Base-by-base conservation (phyloP, 2,329 filamentous ascomycete species). In the Scytalidium lignicola region DNA sequence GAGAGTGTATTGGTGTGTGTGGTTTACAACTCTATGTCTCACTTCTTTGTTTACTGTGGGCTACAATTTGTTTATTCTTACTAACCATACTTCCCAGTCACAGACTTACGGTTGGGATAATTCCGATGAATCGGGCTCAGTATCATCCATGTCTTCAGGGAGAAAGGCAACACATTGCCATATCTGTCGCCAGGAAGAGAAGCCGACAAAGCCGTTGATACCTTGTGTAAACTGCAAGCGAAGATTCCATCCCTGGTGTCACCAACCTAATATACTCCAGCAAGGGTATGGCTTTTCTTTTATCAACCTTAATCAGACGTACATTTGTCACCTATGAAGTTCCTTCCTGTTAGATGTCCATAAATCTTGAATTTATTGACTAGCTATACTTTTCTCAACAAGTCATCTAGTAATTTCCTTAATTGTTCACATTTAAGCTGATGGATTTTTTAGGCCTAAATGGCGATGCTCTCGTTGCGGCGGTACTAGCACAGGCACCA, bases 41-140 rank as follows among this genome's bases (percentile, higher is more conserved):
- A 5, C 8, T n/a, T 17, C 15, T 13, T 15, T 37, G 15, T 8
- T 13, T 37, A 37, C 32, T 37, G 15, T n/a, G n/a, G 15, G n/a
- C 32, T 44, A 2, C 13, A 40, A 39, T 42, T 41, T 43, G 17
- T 9, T 20, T 9, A 37, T 17, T 18, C 15, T 50, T 50, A 48
- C 57, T 58, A 46, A 60, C 28, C 18, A 26, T 15, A 8, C 21
- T 12, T 42, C 3, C 39, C 46, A 58, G 54, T 51, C 49, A 41
- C 40, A 53, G 29, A 50, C 37, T 19, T 42, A 47, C 17, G 19
- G 41, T 9, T 45, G 22, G 32, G 48, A 55, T 3, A 48, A 42
- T n/a, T 15, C 45, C 32, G 58, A 60, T 18, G 59, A 62, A 23
- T 49, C 55, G 6, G 58, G 55, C 44, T 60, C 58, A 22, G 32